These are phyloP conservation scores for Aspergillus affinis DNA, from an alignment of 495 filamentous ascomycete species.

Conservation along the genomic window DNA sequence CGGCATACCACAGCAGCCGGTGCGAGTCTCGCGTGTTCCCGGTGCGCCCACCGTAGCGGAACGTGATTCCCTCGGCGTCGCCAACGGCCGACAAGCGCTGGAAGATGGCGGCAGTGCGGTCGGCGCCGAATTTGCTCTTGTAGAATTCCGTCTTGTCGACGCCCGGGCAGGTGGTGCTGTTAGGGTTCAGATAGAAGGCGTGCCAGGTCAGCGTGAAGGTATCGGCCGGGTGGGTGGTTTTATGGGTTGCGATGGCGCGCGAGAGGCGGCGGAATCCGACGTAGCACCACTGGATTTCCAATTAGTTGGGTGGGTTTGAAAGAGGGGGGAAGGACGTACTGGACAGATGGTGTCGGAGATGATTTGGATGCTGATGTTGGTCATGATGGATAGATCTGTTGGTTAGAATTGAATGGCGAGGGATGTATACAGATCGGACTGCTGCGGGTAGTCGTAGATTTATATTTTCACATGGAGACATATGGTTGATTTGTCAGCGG, in stretches of 20 bases:
- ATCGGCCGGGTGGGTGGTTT: constrained; percentile 57
- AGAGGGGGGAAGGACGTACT: constrained; percentile 31
- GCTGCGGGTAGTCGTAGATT: too few relatives aligned
- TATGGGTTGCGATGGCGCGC: constrained; percentile 65
- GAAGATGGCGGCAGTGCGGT: constrained; percentile 55
- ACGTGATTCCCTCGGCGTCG: constrained; percentile 64
- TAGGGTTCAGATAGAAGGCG: constrained; percentile 78
- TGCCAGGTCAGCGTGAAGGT: constrained; percentile 71
- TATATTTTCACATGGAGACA: background rate
- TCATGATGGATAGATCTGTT: constrained; percentile 49
- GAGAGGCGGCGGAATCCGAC: constrained; percentile 76
- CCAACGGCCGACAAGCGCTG: constrained; percentile 59
- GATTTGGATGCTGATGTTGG: constrained; percentile 73
- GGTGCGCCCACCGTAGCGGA: constrained; percentile 68
- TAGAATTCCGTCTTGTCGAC: constrained; percentile 59
- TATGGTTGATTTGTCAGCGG: constrained; percentile 5
- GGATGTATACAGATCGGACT: too few relatives aligned
- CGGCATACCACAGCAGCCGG: constrained; percentile 68
- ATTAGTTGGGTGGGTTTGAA: constrained; percentile 12
- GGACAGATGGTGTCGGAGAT: constrained; percentile 78
- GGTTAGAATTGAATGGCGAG: too few relatives aligned
- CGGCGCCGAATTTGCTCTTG: constrained; percentile 56
- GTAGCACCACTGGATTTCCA: constrained; percentile 63
- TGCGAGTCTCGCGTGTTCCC: constrained; percentile 81
- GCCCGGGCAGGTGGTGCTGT: constrained; percentile 51